Evolutionary conservation across 306 rosid species (phyloP).

Genomic region (Pyrus communis): DNA sequence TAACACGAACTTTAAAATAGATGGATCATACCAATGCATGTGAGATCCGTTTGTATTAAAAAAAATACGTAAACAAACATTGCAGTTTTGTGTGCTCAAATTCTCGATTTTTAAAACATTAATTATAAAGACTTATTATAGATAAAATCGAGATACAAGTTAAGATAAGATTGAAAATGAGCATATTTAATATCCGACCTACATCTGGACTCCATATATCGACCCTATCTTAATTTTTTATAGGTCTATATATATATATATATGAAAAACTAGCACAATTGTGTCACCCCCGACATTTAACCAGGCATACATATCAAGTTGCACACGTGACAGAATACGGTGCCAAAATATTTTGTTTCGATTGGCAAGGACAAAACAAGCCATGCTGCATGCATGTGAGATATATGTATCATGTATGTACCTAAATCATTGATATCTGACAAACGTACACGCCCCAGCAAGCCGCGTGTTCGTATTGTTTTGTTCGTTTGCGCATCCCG

Average conservation of each 20-base stretch:
- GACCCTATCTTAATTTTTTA: background rate
- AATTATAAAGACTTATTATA: background rate
- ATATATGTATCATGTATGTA: background rate
- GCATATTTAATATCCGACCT: background rate
- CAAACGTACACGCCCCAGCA: background rate
- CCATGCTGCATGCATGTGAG: slow-evolving; percentile 14
- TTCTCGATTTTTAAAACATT: background rate
- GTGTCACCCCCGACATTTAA: slow-evolving; percentile 4
- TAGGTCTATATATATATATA: background rate
- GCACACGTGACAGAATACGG: background rate
- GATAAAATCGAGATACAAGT: background rate
- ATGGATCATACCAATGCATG: too few species aligned
- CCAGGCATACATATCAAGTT: slow-evolving; percentile 13
- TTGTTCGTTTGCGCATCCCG: background rate
- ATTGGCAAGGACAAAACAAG: background rate
- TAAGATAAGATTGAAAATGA: background rate
- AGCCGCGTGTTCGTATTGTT: background rate
- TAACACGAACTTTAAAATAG: too few species aligned
- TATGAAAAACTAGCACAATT: background rate
- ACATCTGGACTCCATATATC: background rate
- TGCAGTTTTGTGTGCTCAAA: too few species aligned
- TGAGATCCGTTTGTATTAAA: background rate
- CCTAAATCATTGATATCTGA: background rate
- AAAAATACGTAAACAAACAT: too few species aligned
- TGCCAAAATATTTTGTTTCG: background rate